Conservation (phyloP, 352 stramenopile species). For the Globisporangium mamillatum region DNA sequence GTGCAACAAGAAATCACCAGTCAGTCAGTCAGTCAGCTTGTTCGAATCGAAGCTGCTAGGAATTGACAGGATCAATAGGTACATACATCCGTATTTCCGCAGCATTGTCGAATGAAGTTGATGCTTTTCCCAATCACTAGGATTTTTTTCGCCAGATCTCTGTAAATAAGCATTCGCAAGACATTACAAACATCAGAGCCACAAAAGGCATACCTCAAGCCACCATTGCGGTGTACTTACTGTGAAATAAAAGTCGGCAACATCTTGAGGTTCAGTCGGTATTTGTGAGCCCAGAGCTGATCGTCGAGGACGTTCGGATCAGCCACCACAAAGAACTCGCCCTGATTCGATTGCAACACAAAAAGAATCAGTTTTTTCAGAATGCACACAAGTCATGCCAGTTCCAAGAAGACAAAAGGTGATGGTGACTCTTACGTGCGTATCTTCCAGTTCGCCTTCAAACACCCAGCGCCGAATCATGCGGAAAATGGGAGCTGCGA, state of each 20-base stretch:
- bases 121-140: constrained; percentile 97
- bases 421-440: constrained; percentile 49
- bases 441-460: constrained; percentile 84
- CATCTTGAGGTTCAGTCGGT: constrained; percentile 83
- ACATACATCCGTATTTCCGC: constrained; percentile 86
- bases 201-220: neutral
- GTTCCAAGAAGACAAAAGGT: neutral
- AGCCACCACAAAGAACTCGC: constrained; percentile 86
- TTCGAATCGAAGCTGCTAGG: neutral
- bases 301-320: constrained; percentile 74
- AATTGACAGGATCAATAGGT: neutral
- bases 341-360: constrained; percentile 27
- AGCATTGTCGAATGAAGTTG: constrained; percentile 98
- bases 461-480: constrained; percentile 90
- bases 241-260: constrained; percentile 84
- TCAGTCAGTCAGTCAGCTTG: constrained; percentile 7
- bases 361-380: neutral
- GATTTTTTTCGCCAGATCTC: constrained; percentile 91
- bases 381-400: neutral
- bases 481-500: constrained; percentile 75
- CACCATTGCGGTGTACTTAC: constrained; percentile 28
- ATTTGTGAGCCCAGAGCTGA: constrained; percentile 85
- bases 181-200: neutral
- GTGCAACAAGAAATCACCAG: neutral
- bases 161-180: constrained; percentile 16